Evolutionary conservation across 768 basidiomycete species (phyloP).

Genomic region (Dacryopinax spathularia): DNA sequence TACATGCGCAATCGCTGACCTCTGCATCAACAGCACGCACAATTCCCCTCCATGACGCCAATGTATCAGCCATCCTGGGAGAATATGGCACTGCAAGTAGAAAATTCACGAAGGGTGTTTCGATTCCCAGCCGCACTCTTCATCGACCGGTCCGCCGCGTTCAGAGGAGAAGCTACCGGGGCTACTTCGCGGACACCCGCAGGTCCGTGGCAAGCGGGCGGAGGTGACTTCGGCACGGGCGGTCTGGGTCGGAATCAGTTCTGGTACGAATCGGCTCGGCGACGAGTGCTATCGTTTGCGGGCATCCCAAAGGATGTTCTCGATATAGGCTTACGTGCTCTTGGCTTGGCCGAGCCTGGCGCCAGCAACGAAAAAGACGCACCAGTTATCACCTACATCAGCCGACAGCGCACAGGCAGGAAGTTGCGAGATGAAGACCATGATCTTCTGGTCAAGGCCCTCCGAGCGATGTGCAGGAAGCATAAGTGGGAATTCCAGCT

Average conservation of each 20-base stretch:
- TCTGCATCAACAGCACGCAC: neutral
- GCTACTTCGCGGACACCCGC: conserved; percentile 15
- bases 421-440: conserved; percentile 36
- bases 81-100: neutral
- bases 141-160: conserved; percentile 65
- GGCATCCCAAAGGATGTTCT: conserved; percentile 29
- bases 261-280: conserved; percentile 68
- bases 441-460: conserved; percentile 31
- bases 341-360: neutral
- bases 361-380: conserved; percentile 19
- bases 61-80: neutral
- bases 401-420: conserved; percentile 41
- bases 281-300: conserved; percentile 52
- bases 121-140: conserved; percentile 57
- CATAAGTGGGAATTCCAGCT: conserved; percentile 46
- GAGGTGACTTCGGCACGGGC: neutral
- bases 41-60: neutral
- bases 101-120: conserved; percentile 32
- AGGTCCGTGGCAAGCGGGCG: neutral
- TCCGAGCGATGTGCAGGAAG: conserved; percentile 33
- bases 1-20: neutral
- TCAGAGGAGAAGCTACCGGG: conserved; percentile 51
- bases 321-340: conserved; percentile 8
- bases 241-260: neutral
- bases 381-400: conserved; percentile 59